Evolutionary conservation across 2,329 filamentous ascomycete genomes (phyloP).

Genomic region (Xylariales sp.): DNA sequence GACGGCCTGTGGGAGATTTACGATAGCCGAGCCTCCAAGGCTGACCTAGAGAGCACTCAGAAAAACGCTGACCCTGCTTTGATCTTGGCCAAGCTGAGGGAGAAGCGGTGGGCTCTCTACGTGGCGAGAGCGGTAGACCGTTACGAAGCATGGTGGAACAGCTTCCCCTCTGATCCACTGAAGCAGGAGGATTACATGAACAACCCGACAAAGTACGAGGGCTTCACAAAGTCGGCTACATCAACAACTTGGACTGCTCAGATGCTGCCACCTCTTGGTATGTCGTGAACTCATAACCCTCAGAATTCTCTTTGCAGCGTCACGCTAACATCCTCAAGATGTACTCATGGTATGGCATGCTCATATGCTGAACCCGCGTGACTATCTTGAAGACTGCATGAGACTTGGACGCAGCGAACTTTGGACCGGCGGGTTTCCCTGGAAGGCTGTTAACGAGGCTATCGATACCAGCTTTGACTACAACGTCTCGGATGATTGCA

Average conservation of each 20-base stretch:
- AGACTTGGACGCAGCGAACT: conserved; percentile 48
- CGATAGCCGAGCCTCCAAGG: conserved; percentile 34
- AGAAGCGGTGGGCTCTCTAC: conserved; percentile 72
- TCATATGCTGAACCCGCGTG: conserved; percentile 71
- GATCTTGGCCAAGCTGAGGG: conserved; percentile 50
- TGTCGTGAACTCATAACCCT: neutral
- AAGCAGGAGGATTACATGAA: conserved; percentile 30
- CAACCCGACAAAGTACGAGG: conserved; percentile 19
- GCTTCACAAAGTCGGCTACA: conserved; percentile 26
- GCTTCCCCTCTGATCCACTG: conserved; percentile 25
- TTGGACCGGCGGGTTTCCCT: conserved; percentile 65
- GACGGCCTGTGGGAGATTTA: conserved; percentile 64
- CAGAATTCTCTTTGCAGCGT: conserved; percentile 1
- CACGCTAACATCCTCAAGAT: conserved; percentile 40
- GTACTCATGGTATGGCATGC: conserved; percentile 78
- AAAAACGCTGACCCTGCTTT: conserved; percentile 26
- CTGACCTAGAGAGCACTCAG: conserved; percentile 3
- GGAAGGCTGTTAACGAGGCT: conserved; percentile 50
- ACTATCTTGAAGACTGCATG: conserved; percentile 71
- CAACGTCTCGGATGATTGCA: conserved; percentile 36
- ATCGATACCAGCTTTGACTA: conserved; percentile 61
- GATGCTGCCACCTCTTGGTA: conserved; percentile 57
- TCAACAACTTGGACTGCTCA: conserved; percentile 30
- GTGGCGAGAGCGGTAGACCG: conserved; percentile 64
- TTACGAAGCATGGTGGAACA: conserved; percentile 63